phyloP scores from a whole-genome alignment of 768 basidiomycete species.

The Tylopilus rubrobrunneus region DNA sequence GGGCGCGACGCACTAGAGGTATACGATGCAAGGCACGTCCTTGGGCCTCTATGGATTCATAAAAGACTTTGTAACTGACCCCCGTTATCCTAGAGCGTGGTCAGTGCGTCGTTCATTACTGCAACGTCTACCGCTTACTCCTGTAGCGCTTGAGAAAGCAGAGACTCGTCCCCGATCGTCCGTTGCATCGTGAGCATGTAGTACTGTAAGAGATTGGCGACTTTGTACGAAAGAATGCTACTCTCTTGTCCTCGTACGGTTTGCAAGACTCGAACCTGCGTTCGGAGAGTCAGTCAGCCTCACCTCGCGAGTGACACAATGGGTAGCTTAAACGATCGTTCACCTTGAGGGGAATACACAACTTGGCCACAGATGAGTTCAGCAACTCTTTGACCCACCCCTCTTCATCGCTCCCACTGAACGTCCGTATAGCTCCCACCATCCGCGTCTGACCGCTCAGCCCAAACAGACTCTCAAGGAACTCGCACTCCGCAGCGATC shows the following conservation, averaged over 20 bases:
- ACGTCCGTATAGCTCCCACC: conserved; percentile 69
- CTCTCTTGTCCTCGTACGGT: conserved; percentile 93
- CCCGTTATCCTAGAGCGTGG: conserved; percentile 62
- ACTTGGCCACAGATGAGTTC: conserved; percentile 76
- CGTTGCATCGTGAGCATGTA: conserved; percentile 90
- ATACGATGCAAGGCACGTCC: conserved; percentile 59
- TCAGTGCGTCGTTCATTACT: not conserved
- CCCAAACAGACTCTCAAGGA: conserved; percentile 83
- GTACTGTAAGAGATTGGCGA: conserved; percentile 93
- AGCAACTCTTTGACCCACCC: conserved; percentile 77
- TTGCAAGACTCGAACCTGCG: conserved; percentile 83
- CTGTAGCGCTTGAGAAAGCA: conserved; percentile 69
- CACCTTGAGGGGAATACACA: conserved; percentile 89
- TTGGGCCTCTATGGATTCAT: conserved; percentile 82
- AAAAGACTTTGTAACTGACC: conserved; percentile 78
- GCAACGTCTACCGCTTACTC: conserved; percentile 50
- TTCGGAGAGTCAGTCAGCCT: not conserved
- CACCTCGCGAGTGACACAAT: not conserved
- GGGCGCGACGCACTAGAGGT: conserved; percentile 43
- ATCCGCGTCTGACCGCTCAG: conserved; percentile 51
- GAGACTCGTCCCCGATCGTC: conserved; percentile 82
- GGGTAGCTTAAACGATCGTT: not conserved
- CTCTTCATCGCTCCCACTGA: conserved; percentile 60
- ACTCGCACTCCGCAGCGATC: conserved; percentile 93
- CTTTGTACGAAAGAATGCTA: conserved; percentile 86